Base-by-base conservation (phyloP, 2,329 filamentous ascomycete genomes). In the Dactylellina cionopaga region DNA sequence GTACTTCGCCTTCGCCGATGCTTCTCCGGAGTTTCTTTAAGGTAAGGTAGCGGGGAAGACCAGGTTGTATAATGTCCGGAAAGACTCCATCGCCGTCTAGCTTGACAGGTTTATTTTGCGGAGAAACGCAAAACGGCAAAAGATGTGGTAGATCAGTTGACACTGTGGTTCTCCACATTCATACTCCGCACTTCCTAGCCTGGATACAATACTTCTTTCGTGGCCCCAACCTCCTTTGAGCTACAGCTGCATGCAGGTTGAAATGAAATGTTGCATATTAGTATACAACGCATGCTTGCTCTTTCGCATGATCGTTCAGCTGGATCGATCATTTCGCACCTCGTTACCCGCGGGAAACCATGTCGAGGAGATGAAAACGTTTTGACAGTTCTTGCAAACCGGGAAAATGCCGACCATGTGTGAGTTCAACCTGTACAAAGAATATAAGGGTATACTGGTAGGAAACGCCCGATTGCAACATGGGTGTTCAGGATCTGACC, bases 141-240 rank as follows among this genome's bases (percentile, higher is more conserved):
- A 46, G n/a, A 37, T 35, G 54, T 39, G 22, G 63, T 27, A 25
- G 54, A 68, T 68, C 54, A 59, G 43, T 59, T 70, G 65, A 62
- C 47, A 62, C 29, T 31, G 41, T 22, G 13, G 10, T 70, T 70
- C 65, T 70, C 65, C 65, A 62, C 65, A 70, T 70, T 47, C 47
- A 22, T 51, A 46, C 66, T 71, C 66, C 66, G 58, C 66, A 64
- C 35, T 35, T 39, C 11, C 17, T 29, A 31, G 66, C 27, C 29
- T 43, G 17, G 44, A 43, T 31, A 19, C 19, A 37, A 17, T 13
- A 17, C 46, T 58, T 54, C 13, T 29, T 59, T 44, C 35, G 19
- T 35, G 39, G n/a, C 25, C n/a, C 51, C 59, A 64, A 41, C 31
- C 33, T 35, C 17, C 39, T 37, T 24, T 51, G 31, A 41, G 15